Percentiles rank a stretch among this genome's conserved stretches.
phyloP scores from a whole-genome alignment of 805 yeast genomes.

The Candida boidinii region DNA sequence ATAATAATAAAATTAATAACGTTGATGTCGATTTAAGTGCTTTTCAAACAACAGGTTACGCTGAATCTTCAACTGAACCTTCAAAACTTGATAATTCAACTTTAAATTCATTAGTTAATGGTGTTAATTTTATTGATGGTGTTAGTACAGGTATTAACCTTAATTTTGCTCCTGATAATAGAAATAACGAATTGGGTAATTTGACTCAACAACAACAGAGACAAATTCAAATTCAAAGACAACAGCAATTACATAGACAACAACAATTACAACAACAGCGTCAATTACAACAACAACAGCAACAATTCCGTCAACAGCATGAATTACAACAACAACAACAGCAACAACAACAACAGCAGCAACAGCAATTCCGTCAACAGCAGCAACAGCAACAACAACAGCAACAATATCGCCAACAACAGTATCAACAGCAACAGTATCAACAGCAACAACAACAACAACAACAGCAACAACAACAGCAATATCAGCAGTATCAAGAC shows the following conservation, averaged over 20 bases:
- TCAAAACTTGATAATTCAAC: slow-evolving; percentile 12
- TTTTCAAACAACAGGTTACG: slow-evolving; percentile 6
- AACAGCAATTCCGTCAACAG: neutral
- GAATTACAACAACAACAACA: neutral
- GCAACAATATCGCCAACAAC: slow-evolving; percentile 6
- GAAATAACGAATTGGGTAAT: neutral
- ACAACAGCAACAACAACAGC: slow-evolving; percentile 6
- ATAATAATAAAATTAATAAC: too few relatives aligned
- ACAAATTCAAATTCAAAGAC: too few relatives aligned
- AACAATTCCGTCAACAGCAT: slow-evolving; percentile 3
- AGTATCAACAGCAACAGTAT: slow-evolving; percentile 1
- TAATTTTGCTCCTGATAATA: neutral
- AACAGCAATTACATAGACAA: slow-evolving; percentile 1
- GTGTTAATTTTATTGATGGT: slow-evolving; percentile 27
- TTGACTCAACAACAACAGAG: neutral
- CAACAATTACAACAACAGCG: neutral
- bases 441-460: neutral
- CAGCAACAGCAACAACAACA: too few relatives aligned
- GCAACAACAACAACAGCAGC: slow-evolving; percentile 1
- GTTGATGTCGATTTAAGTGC: slow-evolving; percentile 5
- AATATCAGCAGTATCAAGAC: slow-evolving; percentile 2
- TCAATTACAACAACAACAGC: slow-evolving; percentile 5
- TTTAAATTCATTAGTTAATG: slow-evolving; percentile 17
- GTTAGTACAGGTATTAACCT: slow-evolving; percentile 23
- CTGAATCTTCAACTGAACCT: slow-evolving; percentile 1